A percentile compares a stretch with the other conserved stretches of the same genome.
Evolutionary conservation across 805 yeast species (phyloP).

Genomic region (Kodamaea hsintzibuensis): DNA sequence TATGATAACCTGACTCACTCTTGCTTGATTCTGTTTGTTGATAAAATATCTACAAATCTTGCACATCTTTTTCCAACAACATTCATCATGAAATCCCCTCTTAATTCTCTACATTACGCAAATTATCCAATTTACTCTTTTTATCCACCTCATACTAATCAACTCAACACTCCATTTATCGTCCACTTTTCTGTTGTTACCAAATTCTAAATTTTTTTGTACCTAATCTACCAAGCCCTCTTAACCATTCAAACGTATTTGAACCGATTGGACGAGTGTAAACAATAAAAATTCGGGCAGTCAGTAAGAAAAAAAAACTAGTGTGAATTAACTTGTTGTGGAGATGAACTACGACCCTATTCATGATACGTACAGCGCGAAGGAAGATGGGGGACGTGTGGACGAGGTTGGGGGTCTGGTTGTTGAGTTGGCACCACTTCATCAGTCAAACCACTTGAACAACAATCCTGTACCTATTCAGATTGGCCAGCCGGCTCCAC

Average conservation of each 20-base stretch:
- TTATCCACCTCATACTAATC: background rate
- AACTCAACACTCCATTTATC: no score
- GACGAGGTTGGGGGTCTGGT: background rate
- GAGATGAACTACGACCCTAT: slow-evolving; percentile 46
- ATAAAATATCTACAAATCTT: background rate
- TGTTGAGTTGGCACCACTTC: background rate
- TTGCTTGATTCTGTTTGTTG: background rate
- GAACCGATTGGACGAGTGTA: background rate
- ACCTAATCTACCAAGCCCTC: background rate
- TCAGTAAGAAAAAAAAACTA: background rate
- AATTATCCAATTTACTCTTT: no score
- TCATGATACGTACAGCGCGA: slow-evolving; percentile 34
- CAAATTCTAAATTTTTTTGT: background rate
- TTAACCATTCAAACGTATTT: background rate
- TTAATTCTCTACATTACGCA: no score
- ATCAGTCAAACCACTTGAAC: background rate
- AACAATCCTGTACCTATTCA: background rate
- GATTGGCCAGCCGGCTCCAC: background rate
- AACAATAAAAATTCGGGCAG: background rate
- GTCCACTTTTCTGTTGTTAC: background rate
- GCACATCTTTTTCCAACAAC: background rate
- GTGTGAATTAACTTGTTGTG: background rate
- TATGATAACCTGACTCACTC: no score
- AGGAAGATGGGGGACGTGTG: slow-evolving; percentile 5
- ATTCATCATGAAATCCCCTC: no score